Evolutionary conservation across 2,329 filamentous ascomycete genomes (phyloP), one percentile per base, ranked within the genome.

Genomic region (Aulographum hederae): DNA sequence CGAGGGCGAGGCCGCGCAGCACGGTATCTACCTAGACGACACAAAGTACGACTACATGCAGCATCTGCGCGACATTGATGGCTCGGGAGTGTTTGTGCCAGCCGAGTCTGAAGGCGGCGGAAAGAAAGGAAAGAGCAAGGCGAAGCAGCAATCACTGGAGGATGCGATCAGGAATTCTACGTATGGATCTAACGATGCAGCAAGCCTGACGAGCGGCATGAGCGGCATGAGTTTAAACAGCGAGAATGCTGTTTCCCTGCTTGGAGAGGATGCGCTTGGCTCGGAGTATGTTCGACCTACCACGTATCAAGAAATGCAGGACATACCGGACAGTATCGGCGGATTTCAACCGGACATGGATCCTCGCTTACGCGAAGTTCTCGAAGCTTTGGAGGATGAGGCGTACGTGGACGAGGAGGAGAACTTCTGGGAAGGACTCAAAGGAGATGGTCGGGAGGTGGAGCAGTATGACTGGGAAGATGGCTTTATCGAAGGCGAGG

Each of bases 271-370:
- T 15, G 68, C 86, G 11, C 59, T 86, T 18, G 63, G 85, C 28
- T 70, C 71, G 34, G 72, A 75, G 45, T 59, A 70, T 19, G 84
- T 8, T 6, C 34, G 30, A 12, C 17, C 26, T 13, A 16, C 8
- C 3, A 18, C 15, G 11, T 27, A 77, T 28, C 95, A 95, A 50
- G 81, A 95, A 52, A 77, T 84, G 33, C 84, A 94, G 56, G 71
- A 93, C 44, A 61, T 95, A 1, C 89, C 89, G 1, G 89, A 98
- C 56, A 74, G 73, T 5, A 79, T 98, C 45, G 77, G 79, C 3
- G 89, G 89, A 0, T 93, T 98, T 52, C 78, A 98, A 54, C 89
- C 91, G 5, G 85, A 95, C 48, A 95, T 98, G 89, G 91, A 98
- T 46, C 85, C 85, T 2, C 67, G 86, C 25, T 52, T 98, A 42